A percentile compares a stretch with the other conserved stretches of the same genome.
phyloP scores from a whole-genome alignment of 2,329 filamentous ascomycete genomes.

The Mycosphaerella sp. region DNA sequence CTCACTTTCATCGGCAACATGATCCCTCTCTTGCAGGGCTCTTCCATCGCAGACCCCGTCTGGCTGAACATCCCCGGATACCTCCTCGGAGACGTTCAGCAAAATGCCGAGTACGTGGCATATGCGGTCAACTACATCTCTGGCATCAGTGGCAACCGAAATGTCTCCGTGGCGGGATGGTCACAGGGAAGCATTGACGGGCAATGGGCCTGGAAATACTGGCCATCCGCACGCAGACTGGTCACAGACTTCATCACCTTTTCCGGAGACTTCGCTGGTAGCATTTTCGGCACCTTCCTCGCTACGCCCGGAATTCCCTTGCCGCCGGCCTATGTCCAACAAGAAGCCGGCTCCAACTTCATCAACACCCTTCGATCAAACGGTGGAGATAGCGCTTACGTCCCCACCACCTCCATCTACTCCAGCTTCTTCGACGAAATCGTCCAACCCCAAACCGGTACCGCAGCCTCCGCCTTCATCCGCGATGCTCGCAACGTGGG shows the following conservation, averaged over 20 bases:
- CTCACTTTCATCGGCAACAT: slow-evolving; percentile 43
- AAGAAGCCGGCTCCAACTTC: slow-evolving; percentile 41
- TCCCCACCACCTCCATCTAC: slow-evolving; percentile 51
- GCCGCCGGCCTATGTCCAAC: slow-evolving; percentile 43
- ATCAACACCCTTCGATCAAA: slow-evolving; percentile 38
- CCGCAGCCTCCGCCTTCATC: slow-evolving; percentile 42
- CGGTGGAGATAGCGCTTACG: slow-evolving; percentile 47
- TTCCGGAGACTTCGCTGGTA: slow-evolving; percentile 49
- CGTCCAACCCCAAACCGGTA: slow-evolving; percentile 45
- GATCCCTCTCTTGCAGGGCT: slow-evolving; percentile 41
- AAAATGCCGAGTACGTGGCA: slow-evolving; percentile 49
- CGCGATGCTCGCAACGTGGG: slow-evolving; percentile 40
- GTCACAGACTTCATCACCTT: slow-evolving; percentile 47
- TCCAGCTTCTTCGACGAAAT: slow-evolving; percentile 45
- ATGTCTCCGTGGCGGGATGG: slow-evolving; percentile 45
- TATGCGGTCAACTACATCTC: slow-evolving; percentile 53
- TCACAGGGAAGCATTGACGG: slow-evolving; percentile 49
- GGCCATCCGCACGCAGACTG: slow-evolving; percentile 43
- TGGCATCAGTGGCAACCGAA: slow-evolving; percentile 33
- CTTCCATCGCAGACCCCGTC: slow-evolving; percentile 44
- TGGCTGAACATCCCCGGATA: slow-evolving; percentile 50
- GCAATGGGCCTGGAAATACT: slow-evolving; percentile 54
- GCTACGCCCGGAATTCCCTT: slow-evolving; percentile 42
- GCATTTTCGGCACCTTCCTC: slow-evolving; percentile 33
- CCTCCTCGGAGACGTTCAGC: slow-evolving; percentile 44